Percentiles rank a stretch among this genome's conserved stretches.
Evolutionary conservation across 139 green algal genomes (phyloP).

Genomic region (Chlorokybus atmophyticus): DNA sequence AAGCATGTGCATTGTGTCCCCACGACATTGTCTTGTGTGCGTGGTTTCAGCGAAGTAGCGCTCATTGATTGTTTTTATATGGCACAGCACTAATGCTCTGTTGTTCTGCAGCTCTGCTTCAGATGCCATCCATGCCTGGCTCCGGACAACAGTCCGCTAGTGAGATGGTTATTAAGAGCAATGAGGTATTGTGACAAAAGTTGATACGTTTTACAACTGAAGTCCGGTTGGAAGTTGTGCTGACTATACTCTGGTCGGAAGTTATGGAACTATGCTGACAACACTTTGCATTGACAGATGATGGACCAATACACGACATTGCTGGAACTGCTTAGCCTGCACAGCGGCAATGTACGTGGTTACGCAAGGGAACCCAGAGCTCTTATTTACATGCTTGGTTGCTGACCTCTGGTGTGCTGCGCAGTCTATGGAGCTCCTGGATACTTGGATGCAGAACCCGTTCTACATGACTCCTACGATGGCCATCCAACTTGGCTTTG

Average conservation of each 20-base stretch:
- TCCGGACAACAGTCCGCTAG: constrained; percentile 79
- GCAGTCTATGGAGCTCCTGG: constrained; percentile 77
- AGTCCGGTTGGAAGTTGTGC: too few species aligned
- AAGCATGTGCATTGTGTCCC: too few species aligned
- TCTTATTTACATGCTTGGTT: too few species aligned
- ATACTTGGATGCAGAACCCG: constrained; percentile 82
- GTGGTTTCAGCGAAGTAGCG: too few species aligned
- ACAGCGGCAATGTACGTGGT: constrained; percentile 3
- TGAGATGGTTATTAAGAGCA: constrained; percentile 92
- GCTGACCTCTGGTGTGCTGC: constrained; percentile 63
- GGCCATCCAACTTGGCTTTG: constrained; percentile 36
- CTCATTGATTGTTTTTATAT: constrained; percentile 11
- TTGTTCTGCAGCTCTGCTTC: constrained; percentile 97
- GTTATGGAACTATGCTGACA: too few species aligned
- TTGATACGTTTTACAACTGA: background rate
- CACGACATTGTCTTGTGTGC: too few species aligned
- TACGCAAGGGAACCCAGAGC: constrained; percentile 69
- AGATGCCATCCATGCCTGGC: constrained; percentile 83
- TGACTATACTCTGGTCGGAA: too few species aligned
- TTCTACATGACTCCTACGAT: constrained; percentile 87
- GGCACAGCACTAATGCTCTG: too few species aligned
- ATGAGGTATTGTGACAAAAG: constrained; percentile 53
- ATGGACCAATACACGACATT: background rate
- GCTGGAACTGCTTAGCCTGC: background rate
- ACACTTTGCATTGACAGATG: too few species aligned